Conservation (phyloP, 2,329 filamentous ascomycete species). For the Capronia coronata region DNA sequence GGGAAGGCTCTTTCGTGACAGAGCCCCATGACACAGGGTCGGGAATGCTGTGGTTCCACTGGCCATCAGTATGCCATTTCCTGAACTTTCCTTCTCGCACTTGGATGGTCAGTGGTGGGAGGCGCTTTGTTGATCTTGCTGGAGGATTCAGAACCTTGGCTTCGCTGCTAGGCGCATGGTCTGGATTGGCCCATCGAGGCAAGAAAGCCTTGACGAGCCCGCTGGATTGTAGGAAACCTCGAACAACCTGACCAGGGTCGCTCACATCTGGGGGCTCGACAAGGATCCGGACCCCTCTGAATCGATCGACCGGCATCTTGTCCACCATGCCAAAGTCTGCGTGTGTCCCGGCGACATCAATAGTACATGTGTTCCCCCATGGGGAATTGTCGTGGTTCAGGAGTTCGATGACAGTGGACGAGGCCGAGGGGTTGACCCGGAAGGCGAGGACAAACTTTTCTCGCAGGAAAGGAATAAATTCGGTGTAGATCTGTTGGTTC, state of each 20-base stretch:
- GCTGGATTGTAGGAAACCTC: conserved; percentile 7
- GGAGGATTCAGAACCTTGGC: neutral
- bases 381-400: conserved; percentile 8
- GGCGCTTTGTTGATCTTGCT: neutral
- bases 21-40: neutral
- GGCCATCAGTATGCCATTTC: conserved; percentile 5
- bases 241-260: conserved; percentile 8
- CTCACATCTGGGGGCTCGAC: neutral
- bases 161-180: neutral
- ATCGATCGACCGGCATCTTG: conserved; percentile 4
- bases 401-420: conserved; percentile 1
- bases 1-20: neutral
- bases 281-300: conserved; percentile 2
- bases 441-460: conserved; percentile 5
- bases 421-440: conserved; percentile 6
- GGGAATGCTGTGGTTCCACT: conserved; percentile 2
- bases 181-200: neutral
- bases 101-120: conserved; percentile 5
- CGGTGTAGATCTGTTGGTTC: conserved; percentile 2
- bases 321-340: conserved; percentile 1
- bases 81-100: conserved; percentile 2
- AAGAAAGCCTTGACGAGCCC: conserved; percentile 1
- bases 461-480: neutral
- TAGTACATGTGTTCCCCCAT: neutral
- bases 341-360: conserved; percentile 5